A percentile compares a stretch with the other conserved stretches of the same genome.
phyloP scores from a whole-genome alignment of 257 asterid species.

The Solanum rostratum region DNA sequence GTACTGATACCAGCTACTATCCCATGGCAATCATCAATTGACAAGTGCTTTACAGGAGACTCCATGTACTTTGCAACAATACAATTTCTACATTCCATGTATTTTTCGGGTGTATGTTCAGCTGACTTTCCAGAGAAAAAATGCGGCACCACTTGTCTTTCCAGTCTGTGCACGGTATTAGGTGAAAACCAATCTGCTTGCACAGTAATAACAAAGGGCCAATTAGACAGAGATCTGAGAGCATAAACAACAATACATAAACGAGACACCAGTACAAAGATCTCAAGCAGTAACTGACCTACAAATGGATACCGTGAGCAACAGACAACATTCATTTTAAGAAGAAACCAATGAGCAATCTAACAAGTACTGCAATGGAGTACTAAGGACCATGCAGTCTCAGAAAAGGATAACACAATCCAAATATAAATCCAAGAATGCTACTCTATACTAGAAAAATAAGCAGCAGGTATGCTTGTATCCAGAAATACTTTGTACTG shows the following conservation, averaged over 20 bases:
- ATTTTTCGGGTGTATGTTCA: slow-evolving; percentile 86
- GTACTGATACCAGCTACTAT: slow-evolving; percentile 45
- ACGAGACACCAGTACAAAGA: background rate
- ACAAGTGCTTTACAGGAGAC: slow-evolving; percentile 63
- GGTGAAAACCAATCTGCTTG: slow-evolving; percentile 96
- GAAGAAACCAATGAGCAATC: background rate
- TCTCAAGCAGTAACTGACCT: background rate
- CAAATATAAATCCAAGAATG: background rate
- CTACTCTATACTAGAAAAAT: background rate
- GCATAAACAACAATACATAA: background rate
- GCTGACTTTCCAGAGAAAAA: slow-evolving; percentile 82
- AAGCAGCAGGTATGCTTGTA: background rate
- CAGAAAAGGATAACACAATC: background rate
- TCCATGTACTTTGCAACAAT: slow-evolving; percentile 91
- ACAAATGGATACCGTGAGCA: background rate
- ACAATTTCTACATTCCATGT: slow-evolving; percentile 80
- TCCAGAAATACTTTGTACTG: background rate
- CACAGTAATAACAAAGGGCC: slow-evolving; percentile 1
- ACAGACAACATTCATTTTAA: background rate
- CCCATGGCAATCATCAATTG: slow-evolving; percentile 60
- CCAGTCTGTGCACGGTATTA: slow-evolving; percentile 89
- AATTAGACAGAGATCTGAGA: slow-evolving; percentile 1
- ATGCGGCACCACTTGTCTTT: slow-evolving; percentile 99
- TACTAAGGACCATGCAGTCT: background rate
- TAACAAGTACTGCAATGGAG: background rate